Evolutionary conservation across 441 rosid species (phyloP), one percentile per base, ranked within the genome.

Genomic region (Arabidopsis hybrid): DNA sequence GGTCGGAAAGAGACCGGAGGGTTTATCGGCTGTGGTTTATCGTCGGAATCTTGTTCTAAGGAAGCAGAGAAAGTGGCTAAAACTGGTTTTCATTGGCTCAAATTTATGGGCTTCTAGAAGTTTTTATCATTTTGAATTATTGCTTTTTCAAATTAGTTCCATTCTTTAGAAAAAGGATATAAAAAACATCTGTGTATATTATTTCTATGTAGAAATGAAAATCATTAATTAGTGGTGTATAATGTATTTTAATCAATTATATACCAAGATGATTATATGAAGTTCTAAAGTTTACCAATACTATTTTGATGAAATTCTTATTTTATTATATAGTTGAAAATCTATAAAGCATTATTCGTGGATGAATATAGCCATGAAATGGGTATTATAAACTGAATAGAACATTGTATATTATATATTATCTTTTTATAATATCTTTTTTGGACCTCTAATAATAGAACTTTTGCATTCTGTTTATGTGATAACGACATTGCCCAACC

Each of bases 21-120:
- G 45, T 3, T 53, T 8, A 11, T 65, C 79, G 51, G 40, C 77
- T 58, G 55, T 84, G 82, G 72, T 31, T 63, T 40, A 50, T 52
- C 87, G 5, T 31, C 82, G 75, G 69, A 79, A 8, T 74, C 86
- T 21, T 95, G 97, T 65, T 88, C 97, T 0, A 84, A 85, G 17
- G 92, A 92, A 74, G 97, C 81, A 2, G 87, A 79, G 58, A 83
- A 82, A 67, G 86, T 39, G 9, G 51, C 73, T 1, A 89, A 79
- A 73, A 73, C 65, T 26, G 85, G 84, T 14, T 84, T 83, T 63
- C 83, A 83, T 1, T 95, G 99, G 97, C 87, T 85, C 31, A 90
- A 83, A 78, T 89, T 92, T 81, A 86, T 92, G 64, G 85, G 84
- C 52, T 86, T 89, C 79, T 70, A 71, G 77, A 53, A 61, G 57